Evolutionary conservation across 352 stramenopile genomes (phyloP).

Genomic region (Phytophthora fragariaefolia): DNA sequence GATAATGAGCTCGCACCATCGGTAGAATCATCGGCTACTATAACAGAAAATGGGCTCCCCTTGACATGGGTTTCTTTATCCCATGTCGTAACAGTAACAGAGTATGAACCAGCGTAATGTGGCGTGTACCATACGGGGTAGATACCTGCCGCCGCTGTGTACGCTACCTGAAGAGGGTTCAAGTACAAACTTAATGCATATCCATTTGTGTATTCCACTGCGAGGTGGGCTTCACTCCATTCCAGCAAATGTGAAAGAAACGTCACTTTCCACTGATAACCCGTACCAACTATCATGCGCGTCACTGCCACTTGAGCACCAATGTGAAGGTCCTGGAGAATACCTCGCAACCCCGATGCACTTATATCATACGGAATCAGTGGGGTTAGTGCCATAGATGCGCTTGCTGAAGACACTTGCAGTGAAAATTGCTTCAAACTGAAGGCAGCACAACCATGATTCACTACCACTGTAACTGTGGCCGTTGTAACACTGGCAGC

Average conservation of each 20-base stretch:
- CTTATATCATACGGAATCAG: conserved; percentile 68
- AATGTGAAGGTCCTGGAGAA: conserved; percentile 65
- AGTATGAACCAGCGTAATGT: conserved; percentile 90
- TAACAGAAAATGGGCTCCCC: conserved; percentile 90
- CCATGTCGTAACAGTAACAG: conserved; percentile 83
- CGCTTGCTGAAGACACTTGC: conserved; percentile 34
- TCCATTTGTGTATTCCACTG: conserved; percentile 69
- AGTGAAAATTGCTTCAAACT: conserved; percentile 47
- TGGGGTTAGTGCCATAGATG: conserved; percentile 53
- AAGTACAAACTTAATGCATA: conserved; percentile 49
- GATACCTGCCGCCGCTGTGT: conserved; percentile 62
- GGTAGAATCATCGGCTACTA: conserved; percentile 73
- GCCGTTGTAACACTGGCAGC: conserved; percentile 44
- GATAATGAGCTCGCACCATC: conserved; percentile 80
- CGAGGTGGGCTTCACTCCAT: conserved; percentile 73
- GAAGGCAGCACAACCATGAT: conserved; percentile 71
- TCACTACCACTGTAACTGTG: conserved; percentile 54
- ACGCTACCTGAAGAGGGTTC: conserved; percentile 55
- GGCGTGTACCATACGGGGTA: conserved; percentile 95
- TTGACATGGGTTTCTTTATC: conserved; percentile 80
- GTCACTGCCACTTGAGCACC: conserved; percentile 55
- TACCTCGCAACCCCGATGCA: conserved; percentile 60
- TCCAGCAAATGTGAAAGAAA: conserved; percentile 91
- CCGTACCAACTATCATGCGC: conserved; percentile 32
- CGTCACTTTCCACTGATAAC: conserved; percentile 91